A percentile compares a stretch with the other conserved stretches of the same genome.
Conservation (phyloP, 306 rosid genomes). For the Cyamopsis tetragonoloba region DNA sequence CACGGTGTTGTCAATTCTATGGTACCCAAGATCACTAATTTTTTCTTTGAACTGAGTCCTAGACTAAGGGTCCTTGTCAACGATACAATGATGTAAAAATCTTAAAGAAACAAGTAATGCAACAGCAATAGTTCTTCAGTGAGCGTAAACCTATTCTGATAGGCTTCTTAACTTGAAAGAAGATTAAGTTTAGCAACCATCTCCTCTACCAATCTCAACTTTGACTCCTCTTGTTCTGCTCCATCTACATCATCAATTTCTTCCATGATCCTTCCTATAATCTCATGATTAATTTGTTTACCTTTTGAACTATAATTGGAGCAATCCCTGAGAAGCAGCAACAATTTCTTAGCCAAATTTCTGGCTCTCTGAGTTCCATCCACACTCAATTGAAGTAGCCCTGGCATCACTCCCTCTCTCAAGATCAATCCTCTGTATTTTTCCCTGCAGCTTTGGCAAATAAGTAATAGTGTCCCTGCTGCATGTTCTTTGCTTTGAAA, state of each 20-base stretch:
- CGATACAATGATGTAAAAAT: neutral
- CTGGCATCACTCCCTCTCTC: conserved; percentile 60
- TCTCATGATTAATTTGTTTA: conserved; percentile 27
- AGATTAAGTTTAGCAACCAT: conserved; percentile 56
- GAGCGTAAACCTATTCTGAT: neutral
- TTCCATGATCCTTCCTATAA: conserved; percentile 46
- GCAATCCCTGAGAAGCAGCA: conserved; percentile 50
- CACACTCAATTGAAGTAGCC: conserved; percentile 57
- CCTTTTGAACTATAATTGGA: conserved; percentile 28
- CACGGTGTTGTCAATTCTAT: neutral
- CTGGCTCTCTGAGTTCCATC: conserved; percentile 56
- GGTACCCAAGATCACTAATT: neutral
- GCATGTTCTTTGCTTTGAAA: conserved; percentile 50
- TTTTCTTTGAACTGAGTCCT: neutral
- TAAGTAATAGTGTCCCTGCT: conserved; percentile 40
- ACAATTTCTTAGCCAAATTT: conserved; percentile 31
- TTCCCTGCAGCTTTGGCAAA: conserved; percentile 62
- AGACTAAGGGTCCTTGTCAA: neutral
- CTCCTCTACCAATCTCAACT: conserved; percentile 45
- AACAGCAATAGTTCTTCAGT: neutral
- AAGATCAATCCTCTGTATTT: conserved; percentile 48
- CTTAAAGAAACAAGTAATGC: neutral
- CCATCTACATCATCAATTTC: conserved; percentile 49
- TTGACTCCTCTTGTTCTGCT: conserved; percentile 32
- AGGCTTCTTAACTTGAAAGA: neutral